These are phyloP conservation scores for Monosporascus sp. DNA, from an alignment of 2,329 filamentous ascomycete species.

Conservation along the genomic window DNA sequence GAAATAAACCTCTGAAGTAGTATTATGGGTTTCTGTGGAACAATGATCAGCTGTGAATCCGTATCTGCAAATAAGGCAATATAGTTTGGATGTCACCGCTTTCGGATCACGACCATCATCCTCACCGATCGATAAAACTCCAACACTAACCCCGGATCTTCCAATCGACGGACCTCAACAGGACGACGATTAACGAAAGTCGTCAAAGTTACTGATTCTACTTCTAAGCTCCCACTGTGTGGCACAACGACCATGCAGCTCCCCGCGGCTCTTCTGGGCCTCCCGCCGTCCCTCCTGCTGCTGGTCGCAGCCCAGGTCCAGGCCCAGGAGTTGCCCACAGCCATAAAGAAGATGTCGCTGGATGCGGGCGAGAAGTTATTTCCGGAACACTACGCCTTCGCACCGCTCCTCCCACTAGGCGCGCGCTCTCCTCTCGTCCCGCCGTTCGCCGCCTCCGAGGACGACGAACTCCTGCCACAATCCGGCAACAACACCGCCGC, in stretches of 20 bases:
- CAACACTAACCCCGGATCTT: too few species aligned
- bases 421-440: slow-evolving; percentile 21
- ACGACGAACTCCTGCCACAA: slow-evolving; percentile 12
- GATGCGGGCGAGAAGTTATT: slow-evolving; percentile 72
- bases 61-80: background rate
- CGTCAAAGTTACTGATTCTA: too few species aligned
- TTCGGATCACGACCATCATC: too few species aligned
- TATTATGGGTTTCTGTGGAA: background rate
- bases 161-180: too few species aligned
- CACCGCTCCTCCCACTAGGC: slow-evolving; percentile 24
- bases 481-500: slow-evolving; percentile 24
- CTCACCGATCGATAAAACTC: too few species aligned
- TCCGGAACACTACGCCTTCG: slow-evolving; percentile 57
- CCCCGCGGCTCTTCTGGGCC: slow-evolving; percentile 28
- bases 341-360: slow-evolving; percentile 65
- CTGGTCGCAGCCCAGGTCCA: slow-evolving; percentile 36
- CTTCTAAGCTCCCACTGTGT: too few species aligned
- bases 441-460: slow-evolving; percentile 21
- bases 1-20: background rate
- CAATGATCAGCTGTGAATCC: background rate
- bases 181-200: too few species aligned
- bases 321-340: slow-evolving; percentile 41
- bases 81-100: too few species aligned
- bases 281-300: slow-evolving; percentile 41
- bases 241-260: slow-evolving; percentile 32